Conservation (phyloP, 176 grass and related monocot genomes). For the Cymbopogon citratus region DNA sequence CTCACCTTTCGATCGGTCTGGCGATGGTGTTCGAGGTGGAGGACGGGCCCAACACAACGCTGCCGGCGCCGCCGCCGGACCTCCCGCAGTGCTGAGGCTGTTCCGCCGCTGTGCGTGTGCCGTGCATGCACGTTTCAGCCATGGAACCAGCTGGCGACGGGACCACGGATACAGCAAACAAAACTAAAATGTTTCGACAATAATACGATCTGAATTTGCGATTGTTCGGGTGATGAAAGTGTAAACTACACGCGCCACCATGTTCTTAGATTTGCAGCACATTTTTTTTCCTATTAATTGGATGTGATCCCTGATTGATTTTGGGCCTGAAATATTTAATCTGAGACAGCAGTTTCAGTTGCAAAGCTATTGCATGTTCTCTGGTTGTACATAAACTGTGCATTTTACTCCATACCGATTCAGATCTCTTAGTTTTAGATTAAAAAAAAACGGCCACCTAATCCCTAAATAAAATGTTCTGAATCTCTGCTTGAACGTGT, state of each 20-base stretch:
- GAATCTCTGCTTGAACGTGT: not conserved
- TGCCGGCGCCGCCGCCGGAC: slow-evolving; percentile 46
- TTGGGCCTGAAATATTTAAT: not conserved
- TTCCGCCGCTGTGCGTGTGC: not conserved
- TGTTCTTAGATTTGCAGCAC: not conserved
- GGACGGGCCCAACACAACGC: slow-evolving; percentile 33
- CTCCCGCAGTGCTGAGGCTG: slow-evolving; percentile 40
- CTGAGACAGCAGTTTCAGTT: not conserved
- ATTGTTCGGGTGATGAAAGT: slow-evolving; percentile 6
- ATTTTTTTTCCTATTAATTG: not conserved
- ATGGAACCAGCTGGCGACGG: not conserved
- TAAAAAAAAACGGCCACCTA: not conserved
- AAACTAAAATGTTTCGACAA: not conserved
- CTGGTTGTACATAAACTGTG: not conserved
- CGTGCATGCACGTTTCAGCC: not conserved
- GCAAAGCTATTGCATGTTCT: not conserved
- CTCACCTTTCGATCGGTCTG: slow-evolving; percentile 44
- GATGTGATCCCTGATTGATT: not conserved
- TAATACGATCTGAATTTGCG: not conserved
- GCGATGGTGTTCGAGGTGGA: slow-evolving; percentile 53
- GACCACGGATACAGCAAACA: slow-evolving; percentile 4
- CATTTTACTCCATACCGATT: not conserved
- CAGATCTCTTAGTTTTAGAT: not conserved
- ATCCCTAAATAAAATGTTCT: not conserved
- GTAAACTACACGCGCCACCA: not conserved